Conservation (phyloP, 768 basidiomycete species). For the Psilocybe sp. region DNA sequence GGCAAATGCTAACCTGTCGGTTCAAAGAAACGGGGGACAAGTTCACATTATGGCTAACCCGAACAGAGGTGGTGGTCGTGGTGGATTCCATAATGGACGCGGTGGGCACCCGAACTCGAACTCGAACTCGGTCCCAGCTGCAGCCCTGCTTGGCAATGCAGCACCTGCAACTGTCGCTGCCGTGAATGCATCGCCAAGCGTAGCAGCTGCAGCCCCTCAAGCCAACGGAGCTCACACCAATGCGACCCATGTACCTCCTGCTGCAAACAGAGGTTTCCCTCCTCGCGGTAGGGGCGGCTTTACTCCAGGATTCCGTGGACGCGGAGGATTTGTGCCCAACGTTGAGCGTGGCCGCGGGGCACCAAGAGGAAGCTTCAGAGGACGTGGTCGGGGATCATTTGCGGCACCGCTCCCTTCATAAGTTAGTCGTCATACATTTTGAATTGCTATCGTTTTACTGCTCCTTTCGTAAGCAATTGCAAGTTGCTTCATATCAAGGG, state of each 20-base stretch:
- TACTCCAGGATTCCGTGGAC: conserved; percentile 25
- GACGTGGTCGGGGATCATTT: conserved; percentile 35
- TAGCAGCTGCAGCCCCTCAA: conserved; percentile 3
- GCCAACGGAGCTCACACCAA: conserved; percentile 16
- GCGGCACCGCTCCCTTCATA: conserved; percentile 28
- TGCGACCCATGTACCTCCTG: too few species aligned
- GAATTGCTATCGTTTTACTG: neutral
- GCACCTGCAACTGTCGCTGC: neutral
- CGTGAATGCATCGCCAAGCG: neutral
- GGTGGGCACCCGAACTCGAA: conserved; percentile 20
- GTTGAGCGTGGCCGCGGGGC: conserved; percentile 32
- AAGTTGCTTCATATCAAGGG: neutral
- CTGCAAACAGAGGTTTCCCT: conserved; percentile 20
- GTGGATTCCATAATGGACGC: conserved; percentile 29
- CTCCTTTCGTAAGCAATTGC: neutral
- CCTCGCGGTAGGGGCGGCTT: conserved; percentile 28
- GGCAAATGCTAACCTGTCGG: conserved; percentile 1
- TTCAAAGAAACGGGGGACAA: conserved; percentile 29
- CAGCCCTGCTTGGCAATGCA: neutral
- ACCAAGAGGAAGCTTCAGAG: conserved; percentile 32
- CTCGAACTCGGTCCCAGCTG: conserved; percentile 11
- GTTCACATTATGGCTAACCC: conserved; percentile 81
- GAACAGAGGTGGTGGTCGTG: conserved; percentile 46
- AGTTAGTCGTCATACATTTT: neutral
- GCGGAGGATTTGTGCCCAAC: conserved; percentile 25